A percentile compares a stretch with the other conserved stretches of the same genome.
Evolutionary conservation across 495 filamentous ascomycete species (phyloP).

Genomic region (Hamigera avellanea): DNA sequence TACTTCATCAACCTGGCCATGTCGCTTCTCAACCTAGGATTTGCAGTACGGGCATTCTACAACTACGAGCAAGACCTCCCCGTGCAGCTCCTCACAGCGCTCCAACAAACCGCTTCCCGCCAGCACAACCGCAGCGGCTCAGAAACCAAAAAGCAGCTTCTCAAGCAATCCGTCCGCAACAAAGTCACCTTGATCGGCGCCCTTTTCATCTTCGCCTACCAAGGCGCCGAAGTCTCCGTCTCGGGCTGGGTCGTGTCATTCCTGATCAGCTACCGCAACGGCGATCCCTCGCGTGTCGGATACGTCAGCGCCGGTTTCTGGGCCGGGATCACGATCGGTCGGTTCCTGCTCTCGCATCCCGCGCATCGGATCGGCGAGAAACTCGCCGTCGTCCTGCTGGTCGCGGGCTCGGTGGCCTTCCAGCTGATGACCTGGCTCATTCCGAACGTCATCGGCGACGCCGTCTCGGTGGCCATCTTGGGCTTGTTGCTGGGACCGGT

Average conservation of each 20-base stretch:
- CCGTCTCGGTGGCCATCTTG: conserved; percentile 58
- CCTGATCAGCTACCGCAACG: conserved; percentile 56
- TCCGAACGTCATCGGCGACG: conserved; percentile 58
- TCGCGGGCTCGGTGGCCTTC: conserved; percentile 47
- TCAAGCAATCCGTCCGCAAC: conserved; percentile 40
- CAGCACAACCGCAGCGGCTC: conserved; percentile 3
- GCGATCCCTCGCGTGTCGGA: conserved; percentile 54
- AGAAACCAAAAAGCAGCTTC: conserved; percentile 24
- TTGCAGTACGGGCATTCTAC: conserved; percentile 44
- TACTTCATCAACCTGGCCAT: conserved; percentile 24
- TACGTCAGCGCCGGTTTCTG: conserved; percentile 75
- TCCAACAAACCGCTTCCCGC: conserved; percentile 26
- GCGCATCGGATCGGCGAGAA: conserved; percentile 59
- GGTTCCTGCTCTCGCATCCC: conserved; percentile 53
- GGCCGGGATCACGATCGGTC: conserved; percentile 58
- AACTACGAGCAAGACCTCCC: conserved; percentile 38
- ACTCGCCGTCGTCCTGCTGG: conserved; percentile 47
- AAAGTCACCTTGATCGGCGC: conserved; percentile 56
- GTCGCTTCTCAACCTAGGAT: conserved; percentile 31
- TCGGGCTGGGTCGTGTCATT: conserved; percentile 78
- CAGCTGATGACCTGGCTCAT: conserved; percentile 67
- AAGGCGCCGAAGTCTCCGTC: conserved; percentile 66
- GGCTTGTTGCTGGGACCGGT: conserved; percentile 71
- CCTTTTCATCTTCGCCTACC: conserved; percentile 72
- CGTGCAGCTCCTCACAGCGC: conserved; percentile 14